Base-by-base conservation (phyloP, 345 rosid genomes). In the Arabidopsis arenosa region DNA sequence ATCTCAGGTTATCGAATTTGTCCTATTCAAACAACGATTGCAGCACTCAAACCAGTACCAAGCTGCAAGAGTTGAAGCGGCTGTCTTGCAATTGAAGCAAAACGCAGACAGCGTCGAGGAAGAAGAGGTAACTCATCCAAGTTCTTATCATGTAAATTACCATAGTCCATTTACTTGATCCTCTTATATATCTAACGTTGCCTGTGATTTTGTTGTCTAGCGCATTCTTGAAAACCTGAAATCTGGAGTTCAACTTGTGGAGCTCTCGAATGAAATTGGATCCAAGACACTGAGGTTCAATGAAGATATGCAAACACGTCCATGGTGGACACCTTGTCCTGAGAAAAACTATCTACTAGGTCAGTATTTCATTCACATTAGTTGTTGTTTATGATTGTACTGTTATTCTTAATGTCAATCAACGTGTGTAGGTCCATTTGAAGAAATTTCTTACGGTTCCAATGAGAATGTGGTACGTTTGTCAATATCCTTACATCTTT, bases 241-340 rank as follows among this genome's bases (percentile, higher is more conserved):
- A 53, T 75, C 56, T 26, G 98, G 98, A 66, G 59, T 57, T 81
- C 82, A 85, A 68, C 86, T 89, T 77, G 84, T 86, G 71, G 97
- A 90, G 85, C 90, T 95, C 47, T 85, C 96, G 6, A 80, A 87
- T 73, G 96, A 92, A 84, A 87, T 90, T 76, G 90, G 87, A 55
- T 86, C 92, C 30, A 88, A 81, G 76, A 80, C 84, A 21, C 68
- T 90, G 82, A 86, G 85, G 59, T 88, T 87, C 75, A 90, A 95
- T 84, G 97, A 95, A 80, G 99, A 95, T 84, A 83, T 93, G 68
- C 86, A 85, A 73, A 80, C 93, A 63, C 85, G 97, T 43, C 99
- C 99, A 71, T 95, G 97, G 97, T 95, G 99, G 97, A 90, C 97
- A 11, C 99, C 97, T 78, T 79, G 79, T 77, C 78, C 93, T 39